phyloP scores from a whole-genome alignment of 495 filamentous ascomycete species.

The Friedmanniomyces simplex region DNA sequence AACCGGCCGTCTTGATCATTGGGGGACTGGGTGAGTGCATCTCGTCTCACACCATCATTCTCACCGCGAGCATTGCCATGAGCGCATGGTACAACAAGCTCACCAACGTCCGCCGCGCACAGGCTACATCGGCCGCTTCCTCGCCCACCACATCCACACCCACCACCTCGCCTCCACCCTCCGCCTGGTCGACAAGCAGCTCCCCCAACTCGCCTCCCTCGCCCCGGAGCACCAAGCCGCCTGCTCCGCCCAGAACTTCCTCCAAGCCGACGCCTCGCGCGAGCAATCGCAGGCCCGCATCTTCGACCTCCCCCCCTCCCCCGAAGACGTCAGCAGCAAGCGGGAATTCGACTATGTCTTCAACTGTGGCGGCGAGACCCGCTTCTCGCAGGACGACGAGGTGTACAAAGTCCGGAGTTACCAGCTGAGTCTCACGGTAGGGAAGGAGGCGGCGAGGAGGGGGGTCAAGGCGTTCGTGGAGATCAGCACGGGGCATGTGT shows the following conservation, averaged over 20 bases:
- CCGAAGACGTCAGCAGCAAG: conserved; percentile 8
- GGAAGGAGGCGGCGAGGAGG: conserved; percentile 68
- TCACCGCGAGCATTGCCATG: not conserved
- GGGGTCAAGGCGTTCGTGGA: conserved; percentile 75
- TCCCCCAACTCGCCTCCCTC: conserved; percentile 91
- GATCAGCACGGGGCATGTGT: conserved; percentile 86
- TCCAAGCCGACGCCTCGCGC: conserved; percentile 90
- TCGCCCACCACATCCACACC: conserved; percentile 80
- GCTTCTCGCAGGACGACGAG: conserved; percentile 92
- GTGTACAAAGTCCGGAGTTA: conserved; percentile 85
- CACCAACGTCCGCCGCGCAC: conserved; percentile 2
- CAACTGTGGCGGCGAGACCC: conserved; percentile 96
- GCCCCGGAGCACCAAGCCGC: conserved; percentile 86
- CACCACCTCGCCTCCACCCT: conserved; percentile 87
- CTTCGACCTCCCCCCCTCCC: conserved; percentile 69
- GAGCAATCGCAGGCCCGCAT: conserved; percentile 62
- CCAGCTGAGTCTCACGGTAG: conserved; percentile 60
- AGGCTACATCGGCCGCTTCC: conserved; percentile 92
- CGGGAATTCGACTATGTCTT: conserved; percentile 93
- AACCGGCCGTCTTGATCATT: conserved; percentile 88
- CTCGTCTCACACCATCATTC: conserved; percentile 10
- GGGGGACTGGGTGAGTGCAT: conserved; percentile 85
- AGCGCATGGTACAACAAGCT: too few species aligned
- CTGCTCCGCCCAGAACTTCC: conserved; percentile 76
- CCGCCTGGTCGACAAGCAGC: conserved; percentile 89